Percentiles rank a stretch among this genome's conserved stretches.
Conservation (phyloP, 192 early-diverging fungal genomes). For the Cetraspora pellucida region DNA sequence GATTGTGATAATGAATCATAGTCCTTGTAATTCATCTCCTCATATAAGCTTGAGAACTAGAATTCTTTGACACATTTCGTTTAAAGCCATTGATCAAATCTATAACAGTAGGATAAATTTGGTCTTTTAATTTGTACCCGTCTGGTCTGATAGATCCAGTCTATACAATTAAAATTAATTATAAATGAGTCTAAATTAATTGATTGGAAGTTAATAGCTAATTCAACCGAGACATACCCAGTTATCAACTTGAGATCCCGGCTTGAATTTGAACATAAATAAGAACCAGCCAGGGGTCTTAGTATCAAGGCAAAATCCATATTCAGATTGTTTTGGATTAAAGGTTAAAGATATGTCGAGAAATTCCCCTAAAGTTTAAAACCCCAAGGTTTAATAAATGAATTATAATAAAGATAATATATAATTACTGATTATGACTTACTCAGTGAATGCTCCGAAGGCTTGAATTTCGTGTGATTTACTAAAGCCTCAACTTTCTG, state of each 20-base stretch:
- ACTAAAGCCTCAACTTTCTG: conserved; percentile 70
- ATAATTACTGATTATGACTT: conserved; percentile 39
- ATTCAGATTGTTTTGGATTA: conserved; percentile 72
- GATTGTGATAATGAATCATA: too few relatives aligned
- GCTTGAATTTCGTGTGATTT: conserved; percentile 78
- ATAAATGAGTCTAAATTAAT: too few relatives aligned
- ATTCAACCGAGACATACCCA: background rate
- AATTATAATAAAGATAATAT: background rate
- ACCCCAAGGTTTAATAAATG: background rate
- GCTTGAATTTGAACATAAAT: conserved; percentile 44
- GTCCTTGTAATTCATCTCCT: too few relatives aligned
- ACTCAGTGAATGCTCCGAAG: conserved; percentile 60
- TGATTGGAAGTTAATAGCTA: too few relatives aligned
- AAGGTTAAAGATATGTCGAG: conserved; percentile 50
- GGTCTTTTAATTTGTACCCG: background rate
- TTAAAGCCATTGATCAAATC: conserved; percentile 1
- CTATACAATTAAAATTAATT: background rate
- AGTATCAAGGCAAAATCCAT: conserved; percentile 76
- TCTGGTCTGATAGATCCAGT: background rate
- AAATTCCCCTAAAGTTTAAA: conserved; percentile 47
- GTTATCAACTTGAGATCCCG: background rate
- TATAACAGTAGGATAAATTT: background rate
- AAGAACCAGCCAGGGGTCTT: conserved; percentile 72
- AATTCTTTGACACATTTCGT: too few relatives aligned
- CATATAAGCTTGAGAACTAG: too few relatives aligned